These are phyloP conservation scores for Phialophora chinensis DNA, from an alignment of 2,329 filamentous ascomycete genomes.

Conservation along the genomic window DNA sequence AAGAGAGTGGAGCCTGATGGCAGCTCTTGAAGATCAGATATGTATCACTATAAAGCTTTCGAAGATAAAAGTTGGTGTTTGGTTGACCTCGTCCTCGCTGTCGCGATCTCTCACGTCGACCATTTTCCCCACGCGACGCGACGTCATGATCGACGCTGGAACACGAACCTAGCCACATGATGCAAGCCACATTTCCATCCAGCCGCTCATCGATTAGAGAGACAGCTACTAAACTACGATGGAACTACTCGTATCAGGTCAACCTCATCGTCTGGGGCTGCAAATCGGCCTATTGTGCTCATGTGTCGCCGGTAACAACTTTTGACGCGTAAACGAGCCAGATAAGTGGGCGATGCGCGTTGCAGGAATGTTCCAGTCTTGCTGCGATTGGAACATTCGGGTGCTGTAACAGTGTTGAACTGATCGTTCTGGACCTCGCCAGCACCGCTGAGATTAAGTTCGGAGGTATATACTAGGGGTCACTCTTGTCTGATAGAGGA, in stretches of 20 bases:
- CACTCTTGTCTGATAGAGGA: background rate
- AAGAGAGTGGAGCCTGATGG: background rate
- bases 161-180: slow-evolving; percentile 2
- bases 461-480: background rate
- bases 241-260: too few species aligned
- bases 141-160: slow-evolving; percentile 2
- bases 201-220: background rate
- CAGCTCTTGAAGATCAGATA: background rate
- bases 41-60: background rate
- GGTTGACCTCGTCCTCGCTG: background rate
- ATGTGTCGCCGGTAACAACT: background rate
- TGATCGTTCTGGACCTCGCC: background rate
- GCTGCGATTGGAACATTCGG: background rate
- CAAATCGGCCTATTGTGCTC: background rate
- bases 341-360: background rate
- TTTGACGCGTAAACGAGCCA: background rate
- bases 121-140: background rate
- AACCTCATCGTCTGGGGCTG: too few species aligned
- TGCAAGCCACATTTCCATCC: background rate
- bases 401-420: background rate
- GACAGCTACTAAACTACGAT: background rate
- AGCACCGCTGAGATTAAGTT: background rate
- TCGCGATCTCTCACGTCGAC: background rate
- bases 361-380: background rate
- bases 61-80: background rate